phyloP scores from a whole-genome alignment of 164 flowering plant genomes.

The Umbellularia californica region DNA sequence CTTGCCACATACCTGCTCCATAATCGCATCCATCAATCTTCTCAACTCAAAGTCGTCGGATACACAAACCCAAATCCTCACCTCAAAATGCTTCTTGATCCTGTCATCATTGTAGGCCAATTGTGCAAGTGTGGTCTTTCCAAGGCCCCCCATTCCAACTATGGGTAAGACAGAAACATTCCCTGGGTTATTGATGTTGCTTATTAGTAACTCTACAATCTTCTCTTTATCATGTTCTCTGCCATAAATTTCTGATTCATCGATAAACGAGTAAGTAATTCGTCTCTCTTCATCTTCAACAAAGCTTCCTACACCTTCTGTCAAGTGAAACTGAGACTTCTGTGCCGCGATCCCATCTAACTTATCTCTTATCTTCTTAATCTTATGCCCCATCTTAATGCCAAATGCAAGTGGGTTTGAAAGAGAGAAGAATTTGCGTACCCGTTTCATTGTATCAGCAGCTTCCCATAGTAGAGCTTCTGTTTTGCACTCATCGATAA shows the following conservation, averaged over 20 bases:
- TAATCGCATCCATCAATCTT: background rate
- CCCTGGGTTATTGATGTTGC: background rate
- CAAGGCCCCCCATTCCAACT: constrained; percentile 14
- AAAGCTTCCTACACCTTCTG: background rate
- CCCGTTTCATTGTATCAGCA: background rate
- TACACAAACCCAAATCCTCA: constrained; percentile 6
- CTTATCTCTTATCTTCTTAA: background rate
- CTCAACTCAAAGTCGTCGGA: constrained; percentile 4
- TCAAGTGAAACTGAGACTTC: background rate
- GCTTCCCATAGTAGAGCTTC: background rate
- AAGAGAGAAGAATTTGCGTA: background rate
- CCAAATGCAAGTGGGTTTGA: constrained; percentile 3
- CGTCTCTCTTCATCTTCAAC: background rate
- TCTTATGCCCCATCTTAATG: background rate
- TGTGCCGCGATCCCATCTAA: constrained; percentile 1
- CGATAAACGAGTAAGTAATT: background rate
- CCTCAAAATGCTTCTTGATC: background rate
- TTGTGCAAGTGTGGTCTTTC: constrained; percentile 11
- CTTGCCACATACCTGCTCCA: background rate
- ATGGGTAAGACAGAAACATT: background rate
- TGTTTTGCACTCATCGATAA: constrained; percentile 3
- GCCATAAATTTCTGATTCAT: constrained; percentile 3
- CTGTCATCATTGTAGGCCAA: constrained; percentile 3
- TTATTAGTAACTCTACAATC: background rate
- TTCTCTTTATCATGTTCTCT: constrained; percentile 6